These are phyloP conservation scores for Quillaja saponaria DNA, from an alignment of 306 rosid genomes.

Conservation along the genomic window DNA sequence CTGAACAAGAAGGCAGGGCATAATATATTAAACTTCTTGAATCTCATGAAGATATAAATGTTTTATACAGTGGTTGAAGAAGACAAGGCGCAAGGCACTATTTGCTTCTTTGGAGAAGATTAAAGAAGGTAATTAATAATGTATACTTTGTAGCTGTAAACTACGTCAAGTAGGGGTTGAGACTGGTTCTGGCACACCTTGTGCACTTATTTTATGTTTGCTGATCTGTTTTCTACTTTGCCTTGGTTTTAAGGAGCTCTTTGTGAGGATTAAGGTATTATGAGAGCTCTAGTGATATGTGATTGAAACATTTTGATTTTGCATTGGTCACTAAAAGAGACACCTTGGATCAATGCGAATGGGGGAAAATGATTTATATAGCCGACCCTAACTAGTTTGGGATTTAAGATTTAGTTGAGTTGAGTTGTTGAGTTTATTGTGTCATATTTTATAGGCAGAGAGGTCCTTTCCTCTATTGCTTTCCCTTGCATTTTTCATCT, in stretches of 20 bases:
- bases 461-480: too few species aligned
- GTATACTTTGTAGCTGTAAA: conserved; percentile 1
- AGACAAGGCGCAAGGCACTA: conserved; percentile 84
- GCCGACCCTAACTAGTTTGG: too few species aligned
- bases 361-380: too few species aligned
- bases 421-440: too few species aligned
- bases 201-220: neutral
- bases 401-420: too few species aligned
- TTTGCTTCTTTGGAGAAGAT: conserved; percentile 86
- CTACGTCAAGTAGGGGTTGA: neutral
- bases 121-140: conserved; percentile 68
- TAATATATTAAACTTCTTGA: conserved; percentile 12
- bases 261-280: neutral
- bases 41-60: conserved; percentile 17
- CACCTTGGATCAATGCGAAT: too few species aligned
- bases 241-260: neutral
- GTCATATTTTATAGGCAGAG: too few species aligned
- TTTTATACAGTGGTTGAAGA: conserved; percentile 76
- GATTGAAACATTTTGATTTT: neutral
- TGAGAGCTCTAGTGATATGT: neutral
- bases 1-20: neutral
- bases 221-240: neutral
- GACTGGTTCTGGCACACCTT: conserved; percentile 5
- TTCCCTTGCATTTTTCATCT: too few species aligned
- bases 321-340: too few species aligned